Evolutionary conservation across 202 grass and related monocot species (phyloP), one percentile per base, ranked within the genome.

Genomic region (Bolboschoenoplectus hybrid): DNA sequence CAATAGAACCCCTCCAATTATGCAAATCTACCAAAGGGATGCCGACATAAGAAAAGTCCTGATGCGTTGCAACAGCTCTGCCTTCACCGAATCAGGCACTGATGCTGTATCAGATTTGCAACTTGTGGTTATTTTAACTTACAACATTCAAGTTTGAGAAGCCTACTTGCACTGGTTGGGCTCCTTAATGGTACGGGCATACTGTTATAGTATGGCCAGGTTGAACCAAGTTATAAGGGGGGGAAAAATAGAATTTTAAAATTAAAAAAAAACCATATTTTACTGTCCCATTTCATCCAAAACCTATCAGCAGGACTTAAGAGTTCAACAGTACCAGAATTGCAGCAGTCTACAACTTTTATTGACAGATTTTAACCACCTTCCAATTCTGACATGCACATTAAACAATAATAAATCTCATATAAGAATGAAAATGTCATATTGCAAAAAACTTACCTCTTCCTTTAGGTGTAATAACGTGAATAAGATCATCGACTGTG

Each of bases 401-500:
- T 44, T 41, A 16, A 3, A 35, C 16, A 53, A 78, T 32, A 35
- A 78, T 10, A 55, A 34, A 53, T 78, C 32, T 40, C n/a, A 41
- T 36, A 56, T 66, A 67, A 64, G 0, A 82, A 82, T 32, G 69
- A 82, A 14, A 82, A 82, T 65, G 76, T 32, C 40, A 73, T 34
- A 77, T 85, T 61, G 80, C 32, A 34, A 88, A 61, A 5, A 85
- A 9, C 49, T 89, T 49, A 94, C 97, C 93, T 94, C 97, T 92
- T 83, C 97, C 97, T 90, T 97, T 94, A 9, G 90, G 93, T 66
- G 97, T 99, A 86, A 99, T 96, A 74, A 94, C 89, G 82, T 94
- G 97, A 92, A 97, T 89, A 86, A 99, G 97, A 88, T 99, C 97
- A 87, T 97, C 93, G 45, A 99, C 81, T 50, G 97, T 99, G 44